Evolutionary conservation across 169 alveolate species (phyloP).

Genomic region (Besnoitia besnoiti): DNA sequence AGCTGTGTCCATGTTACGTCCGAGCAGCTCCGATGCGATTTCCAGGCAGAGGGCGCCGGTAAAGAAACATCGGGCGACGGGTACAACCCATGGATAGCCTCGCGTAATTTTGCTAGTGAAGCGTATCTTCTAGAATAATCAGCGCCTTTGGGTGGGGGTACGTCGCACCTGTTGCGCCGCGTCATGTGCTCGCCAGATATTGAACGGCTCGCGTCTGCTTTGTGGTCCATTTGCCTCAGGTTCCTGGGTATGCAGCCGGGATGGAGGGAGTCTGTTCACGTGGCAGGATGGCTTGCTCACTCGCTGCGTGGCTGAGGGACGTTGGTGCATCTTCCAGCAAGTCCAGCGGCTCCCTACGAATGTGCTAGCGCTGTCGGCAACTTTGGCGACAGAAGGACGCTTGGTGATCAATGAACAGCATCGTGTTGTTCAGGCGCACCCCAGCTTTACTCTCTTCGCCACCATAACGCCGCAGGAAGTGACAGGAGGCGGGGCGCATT

Average conservation of each 20-base stretch:
- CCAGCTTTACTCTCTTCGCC: conserved; percentile 59
- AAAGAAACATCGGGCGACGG: too few species aligned
- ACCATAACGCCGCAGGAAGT: conserved; percentile 34
- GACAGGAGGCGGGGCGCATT: conserved; percentile 12
- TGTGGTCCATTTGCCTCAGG: too few species aligned
- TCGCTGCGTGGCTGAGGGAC: conserved; percentile 65
- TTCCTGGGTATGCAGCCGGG: conserved; percentile 67
- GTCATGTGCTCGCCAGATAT: too few species aligned
- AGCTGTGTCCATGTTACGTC: too few species aligned
- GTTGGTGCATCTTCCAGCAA: conserved; percentile 64
- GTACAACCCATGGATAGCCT: too few species aligned
- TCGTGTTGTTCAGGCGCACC: conserved; percentile 48
- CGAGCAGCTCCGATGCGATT: too few species aligned
- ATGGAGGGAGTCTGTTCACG: conserved; percentile 45
- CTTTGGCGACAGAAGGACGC: conserved; percentile 38
- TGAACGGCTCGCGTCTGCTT: too few species aligned
- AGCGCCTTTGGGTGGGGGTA: neutral
- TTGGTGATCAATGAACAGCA: conserved; percentile 61
- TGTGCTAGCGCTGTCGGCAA: conserved; percentile 60
- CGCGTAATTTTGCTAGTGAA: too few species aligned
- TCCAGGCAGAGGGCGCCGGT: too few species aligned
- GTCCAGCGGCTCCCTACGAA: conserved; percentile 52
- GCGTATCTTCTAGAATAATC: neutral
- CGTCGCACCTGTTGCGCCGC: neutral
- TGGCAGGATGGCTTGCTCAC: conserved; percentile 66